Evolutionary conservation across 352 stramenopile species (phyloP).

Genomic region (Phytophthora rubi): DNA sequence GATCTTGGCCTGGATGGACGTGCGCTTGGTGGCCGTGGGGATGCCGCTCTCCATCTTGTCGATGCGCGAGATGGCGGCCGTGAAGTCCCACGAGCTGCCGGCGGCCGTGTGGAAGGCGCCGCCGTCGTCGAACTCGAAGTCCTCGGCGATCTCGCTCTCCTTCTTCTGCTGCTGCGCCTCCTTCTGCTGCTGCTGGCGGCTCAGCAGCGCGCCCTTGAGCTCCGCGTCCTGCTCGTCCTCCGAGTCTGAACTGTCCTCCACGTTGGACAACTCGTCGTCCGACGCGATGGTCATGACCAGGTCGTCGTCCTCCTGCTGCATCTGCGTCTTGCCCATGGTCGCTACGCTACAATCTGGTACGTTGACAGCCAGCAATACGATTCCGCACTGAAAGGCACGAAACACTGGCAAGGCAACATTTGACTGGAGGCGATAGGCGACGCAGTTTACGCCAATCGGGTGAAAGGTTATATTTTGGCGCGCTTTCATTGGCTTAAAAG

Average conservation of each 20-base stretch:
- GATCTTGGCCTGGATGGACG: conserved; percentile 88
- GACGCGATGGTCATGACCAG: conserved; percentile 91
- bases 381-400: conserved; percentile 8
- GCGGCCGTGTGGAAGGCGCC: conserved; percentile 51
- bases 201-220: conserved; percentile 73
- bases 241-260: conserved; percentile 81
- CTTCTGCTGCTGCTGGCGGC: conserved; percentile 61
- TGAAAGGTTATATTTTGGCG: background rate
- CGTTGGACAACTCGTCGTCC: conserved; percentile 79
- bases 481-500: conserved; percentile 19
- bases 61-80: conserved; percentile 86
- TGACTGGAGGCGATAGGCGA: conserved; percentile 26
- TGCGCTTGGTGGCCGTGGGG: conserved; percentile 70
- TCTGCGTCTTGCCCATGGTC: conserved; percentile 28
- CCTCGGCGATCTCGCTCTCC: conserved; percentile 70
- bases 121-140: conserved; percentile 88
- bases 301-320: conserved; percentile 49
- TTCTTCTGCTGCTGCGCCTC: conserved; percentile 52
- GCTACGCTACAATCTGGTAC: background rate
- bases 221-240: conserved; percentile 49
- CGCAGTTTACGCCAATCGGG: conserved; percentile 22
- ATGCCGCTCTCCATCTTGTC: conserved; percentile 73
- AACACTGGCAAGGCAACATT: conserved; percentile 5
- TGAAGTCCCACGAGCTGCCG: conserved; percentile 89
- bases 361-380: conserved; percentile 26